A percentile compares a stretch with the other conserved stretches of the same genome.
phyloP scores from a whole-genome alignment of 495 filamentous ascomycete species.

The Articulospora tetracladia region DNA sequence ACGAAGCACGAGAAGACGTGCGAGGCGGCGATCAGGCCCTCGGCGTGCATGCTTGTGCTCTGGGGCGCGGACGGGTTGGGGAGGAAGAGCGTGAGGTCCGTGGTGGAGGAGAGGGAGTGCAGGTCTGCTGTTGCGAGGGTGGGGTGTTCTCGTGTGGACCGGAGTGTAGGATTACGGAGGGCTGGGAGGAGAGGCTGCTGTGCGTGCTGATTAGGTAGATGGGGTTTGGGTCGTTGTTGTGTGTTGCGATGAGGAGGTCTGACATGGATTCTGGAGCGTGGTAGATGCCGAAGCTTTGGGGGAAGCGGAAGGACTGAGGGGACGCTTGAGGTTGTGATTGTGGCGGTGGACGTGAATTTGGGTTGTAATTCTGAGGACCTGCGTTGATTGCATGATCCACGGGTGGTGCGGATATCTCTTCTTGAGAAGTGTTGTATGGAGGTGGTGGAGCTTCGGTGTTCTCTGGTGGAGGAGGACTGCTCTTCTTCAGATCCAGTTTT shows the following conservation, averaged over 20 bases:
- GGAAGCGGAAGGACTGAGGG: conserved; percentile 8
- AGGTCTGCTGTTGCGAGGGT: conserved; percentile 17
- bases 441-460: neutral
- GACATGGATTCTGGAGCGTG: neutral
- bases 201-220: conserved; percentile 15
- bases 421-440: neutral
- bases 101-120: conserved; percentile 1
- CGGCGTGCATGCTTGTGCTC: neutral
- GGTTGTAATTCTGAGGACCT: neutral
- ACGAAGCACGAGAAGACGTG: neutral
- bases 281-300: conserved; percentile 13
- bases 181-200: neutral
- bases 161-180: conserved; percentile 10
- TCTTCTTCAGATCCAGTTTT: neutral
- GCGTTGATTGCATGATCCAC: neutral
- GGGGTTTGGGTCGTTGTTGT: neutral
- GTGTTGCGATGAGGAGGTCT: conserved; percentile 7
- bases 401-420: neutral
- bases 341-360: neutral
- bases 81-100: neutral
- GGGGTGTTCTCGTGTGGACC: neutral
- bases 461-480: neutral
- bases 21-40: neutral
- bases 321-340: neutral
- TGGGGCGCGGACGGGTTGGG: neutral